Evolutionary conservation across 1,139 yeast genomes (phyloP).

Genomic region (Suhomyces coccinellae): DNA sequence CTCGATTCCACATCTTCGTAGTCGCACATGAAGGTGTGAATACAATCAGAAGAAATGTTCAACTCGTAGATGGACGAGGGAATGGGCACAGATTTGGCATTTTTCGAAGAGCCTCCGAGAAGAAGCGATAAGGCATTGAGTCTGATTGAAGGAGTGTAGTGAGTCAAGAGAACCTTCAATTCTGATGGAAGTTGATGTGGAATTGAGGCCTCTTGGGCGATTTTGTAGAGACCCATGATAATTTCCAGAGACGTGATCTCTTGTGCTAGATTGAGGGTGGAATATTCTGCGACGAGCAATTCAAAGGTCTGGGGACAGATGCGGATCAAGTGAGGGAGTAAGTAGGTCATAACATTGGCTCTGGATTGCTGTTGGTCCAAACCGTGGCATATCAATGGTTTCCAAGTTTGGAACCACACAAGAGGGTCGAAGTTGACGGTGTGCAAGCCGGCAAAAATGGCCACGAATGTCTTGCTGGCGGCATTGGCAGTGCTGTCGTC

Average conservation of each 20-base stretch:
- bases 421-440: slow-evolving; percentile 15
- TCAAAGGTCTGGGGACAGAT: slow-evolving; percentile 35
- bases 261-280: slow-evolving; percentile 20
- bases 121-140: slow-evolving; percentile 60
- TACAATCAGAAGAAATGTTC: slow-evolving; percentile 33
- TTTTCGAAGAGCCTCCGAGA: slow-evolving; percentile 55
- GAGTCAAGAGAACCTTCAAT: slow-evolving; percentile 43
- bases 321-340: slow-evolving; percentile 64
- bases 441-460: slow-evolving; percentile 38
- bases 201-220: slow-evolving; percentile 52
- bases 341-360: slow-evolving; percentile 55
- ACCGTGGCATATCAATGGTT: slow-evolving; percentile 35
- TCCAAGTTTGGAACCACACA: slow-evolving; percentile 59
- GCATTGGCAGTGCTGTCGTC: slow-evolving; percentile 67
- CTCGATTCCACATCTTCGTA: slow-evolving; percentile 62
- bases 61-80: slow-evolving; percentile 43
- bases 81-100: slow-evolving; percentile 51
- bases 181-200: slow-evolving; percentile 41
- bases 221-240: slow-evolving; percentile 35
- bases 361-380: slow-evolving; percentile 31
- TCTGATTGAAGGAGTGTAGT: slow-evolving; percentile 48
- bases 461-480: slow-evolving; percentile 59
- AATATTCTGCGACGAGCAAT: slow-evolving; percentile 30
- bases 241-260: slow-evolving; percentile 32
- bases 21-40: slow-evolving; percentile 58